Evolutionary conservation across 2,329 filamentous ascomycete species (phyloP).

Genomic region (Rhexocercosporidium sp.): DNA sequence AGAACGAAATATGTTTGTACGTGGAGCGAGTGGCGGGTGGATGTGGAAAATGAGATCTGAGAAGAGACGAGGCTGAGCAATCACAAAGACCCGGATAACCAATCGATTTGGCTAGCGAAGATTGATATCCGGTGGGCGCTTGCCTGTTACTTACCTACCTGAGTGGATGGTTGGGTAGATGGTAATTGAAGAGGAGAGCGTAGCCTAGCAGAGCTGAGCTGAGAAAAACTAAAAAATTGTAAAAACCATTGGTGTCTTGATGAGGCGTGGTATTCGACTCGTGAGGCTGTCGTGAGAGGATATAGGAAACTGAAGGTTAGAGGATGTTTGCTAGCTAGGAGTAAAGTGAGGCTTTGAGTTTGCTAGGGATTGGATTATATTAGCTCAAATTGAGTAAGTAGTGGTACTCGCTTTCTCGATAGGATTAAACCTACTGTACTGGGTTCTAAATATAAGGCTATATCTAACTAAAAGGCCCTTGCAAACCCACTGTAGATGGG

Average conservation of each 20-base stretch:
- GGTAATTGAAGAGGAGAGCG: background rate
- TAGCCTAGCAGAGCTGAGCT: background rate
- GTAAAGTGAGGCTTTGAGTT: too few species aligned
- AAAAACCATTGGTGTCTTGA: background rate
- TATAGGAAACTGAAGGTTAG: background rate
- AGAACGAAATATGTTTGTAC: background rate
- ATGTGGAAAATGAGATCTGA: background rate
- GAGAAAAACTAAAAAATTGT: background rate
- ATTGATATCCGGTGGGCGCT: background rate
- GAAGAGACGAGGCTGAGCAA: background rate
- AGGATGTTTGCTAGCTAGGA: too few species aligned
- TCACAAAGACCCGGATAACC: background rate
- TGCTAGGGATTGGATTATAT: too few species aligned
- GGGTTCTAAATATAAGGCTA: too few species aligned
- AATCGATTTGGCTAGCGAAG: background rate
- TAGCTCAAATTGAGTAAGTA: too few species aligned
- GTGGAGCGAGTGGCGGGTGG: background rate
- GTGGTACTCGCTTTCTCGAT: too few species aligned
- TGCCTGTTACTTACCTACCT: background rate
- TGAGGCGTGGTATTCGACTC: too few species aligned
- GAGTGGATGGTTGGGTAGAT: background rate
- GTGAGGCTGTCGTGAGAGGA: too few species aligned
- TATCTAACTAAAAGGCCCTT: too few species aligned
- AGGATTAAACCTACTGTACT: too few species aligned
- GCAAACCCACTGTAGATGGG: too few species aligned